Base-by-base conservation (phyloP, 2,329 filamentous ascomycete species). In the Sporothrix pseudoabietina region DNA sequence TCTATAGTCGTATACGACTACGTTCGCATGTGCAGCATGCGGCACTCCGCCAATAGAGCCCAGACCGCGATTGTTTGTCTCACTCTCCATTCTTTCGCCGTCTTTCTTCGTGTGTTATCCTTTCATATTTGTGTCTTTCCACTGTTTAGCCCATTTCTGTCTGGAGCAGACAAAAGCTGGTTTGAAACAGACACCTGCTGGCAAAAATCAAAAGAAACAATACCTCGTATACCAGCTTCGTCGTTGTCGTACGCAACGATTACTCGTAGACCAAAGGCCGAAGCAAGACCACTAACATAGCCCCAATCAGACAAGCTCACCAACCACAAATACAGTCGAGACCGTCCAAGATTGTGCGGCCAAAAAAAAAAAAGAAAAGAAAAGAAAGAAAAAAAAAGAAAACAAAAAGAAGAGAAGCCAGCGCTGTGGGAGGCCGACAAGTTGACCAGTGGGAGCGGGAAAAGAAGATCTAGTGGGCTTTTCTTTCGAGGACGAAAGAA, bases 41-140 rank as follows among this genome's bases (percentile, higher is more conserved):
- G 8, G 19, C 19, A 39, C 4, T n/a, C 35, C n/a, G 59, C 59
- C 35, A 65, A 65, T 26, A 6, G 59, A 65, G n/a, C 39, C 35
- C 39, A 26, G 59, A 44, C 39, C 10, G 10, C 1, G 35, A 44
- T 65, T 63, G 59, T n/a, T 16, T 65, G 59, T 65, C 59, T 65
- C 59, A 44, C 59, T 26, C n/a, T 44, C 8, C 59, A 65, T 65
- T 65, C 35, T 63, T 65, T 65, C n/a, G 39, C n/a, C 10, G 9
- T 4, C 30, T 16, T 14, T 30, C 30, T 22, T 16, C 4, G 32
- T 16, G 26, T 32, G 4, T 16, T 39, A 30, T 55, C n/a, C 22
- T 65, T 65, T 65, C 19, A n/a, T 26, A 32, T 54, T 30, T 39
- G 47, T 55, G n/a, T n/a, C n/a, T n/a, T n/a, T n/a, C n/a, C n/a